Conservation (phyloP, 352 stramenopile genomes). For the Thalassiosira ordinaria region DNA sequence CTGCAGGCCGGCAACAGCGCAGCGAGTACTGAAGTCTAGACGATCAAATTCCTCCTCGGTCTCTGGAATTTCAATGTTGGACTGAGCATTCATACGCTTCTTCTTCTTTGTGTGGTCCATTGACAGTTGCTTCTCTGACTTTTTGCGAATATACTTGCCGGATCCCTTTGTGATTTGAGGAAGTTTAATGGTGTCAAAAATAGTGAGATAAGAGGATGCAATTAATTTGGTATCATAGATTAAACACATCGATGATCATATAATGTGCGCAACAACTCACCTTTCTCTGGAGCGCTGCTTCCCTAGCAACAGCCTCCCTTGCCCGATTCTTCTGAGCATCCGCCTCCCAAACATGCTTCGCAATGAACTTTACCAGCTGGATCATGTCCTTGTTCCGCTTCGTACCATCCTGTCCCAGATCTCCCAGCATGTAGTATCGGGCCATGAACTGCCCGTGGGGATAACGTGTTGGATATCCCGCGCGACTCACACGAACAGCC, state of each 20-base stretch:
- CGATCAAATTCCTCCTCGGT: constrained; percentile 70
- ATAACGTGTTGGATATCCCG: constrained; percentile 93
- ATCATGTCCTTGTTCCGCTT: constrained; percentile 52
- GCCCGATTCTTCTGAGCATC: constrained; percentile 63
- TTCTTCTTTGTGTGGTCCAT: constrained; percentile 33
- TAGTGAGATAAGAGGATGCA: neutral
- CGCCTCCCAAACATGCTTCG: constrained; percentile 78
- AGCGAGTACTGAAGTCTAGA: constrained; percentile 78
- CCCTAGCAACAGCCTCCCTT: constrained; percentile 26
- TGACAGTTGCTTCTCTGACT: constrained; percentile 3
- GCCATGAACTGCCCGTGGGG: constrained; percentile 89
- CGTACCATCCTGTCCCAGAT: constrained; percentile 45
- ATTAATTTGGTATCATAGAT: neutral
- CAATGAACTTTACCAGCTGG: constrained; percentile 45
- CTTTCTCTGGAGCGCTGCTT: constrained; percentile 7
- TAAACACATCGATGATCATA: neutral
- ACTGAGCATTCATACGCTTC: constrained; percentile 57
- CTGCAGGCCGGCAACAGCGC: constrained; percentile 87
- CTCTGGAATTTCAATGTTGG: constrained; percentile 75
- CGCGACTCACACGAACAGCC: constrained; percentile 92
- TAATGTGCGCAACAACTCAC: constrained; percentile 6
- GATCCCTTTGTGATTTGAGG: constrained; percentile 2
- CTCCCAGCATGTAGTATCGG: constrained; percentile 65
- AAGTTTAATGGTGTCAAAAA: neutral
- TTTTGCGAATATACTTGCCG: constrained; percentile 20